Evolutionary conservation across 2,329 filamentous ascomycete genomes (phyloP).

Genomic region (Apiospora marii): DNA sequence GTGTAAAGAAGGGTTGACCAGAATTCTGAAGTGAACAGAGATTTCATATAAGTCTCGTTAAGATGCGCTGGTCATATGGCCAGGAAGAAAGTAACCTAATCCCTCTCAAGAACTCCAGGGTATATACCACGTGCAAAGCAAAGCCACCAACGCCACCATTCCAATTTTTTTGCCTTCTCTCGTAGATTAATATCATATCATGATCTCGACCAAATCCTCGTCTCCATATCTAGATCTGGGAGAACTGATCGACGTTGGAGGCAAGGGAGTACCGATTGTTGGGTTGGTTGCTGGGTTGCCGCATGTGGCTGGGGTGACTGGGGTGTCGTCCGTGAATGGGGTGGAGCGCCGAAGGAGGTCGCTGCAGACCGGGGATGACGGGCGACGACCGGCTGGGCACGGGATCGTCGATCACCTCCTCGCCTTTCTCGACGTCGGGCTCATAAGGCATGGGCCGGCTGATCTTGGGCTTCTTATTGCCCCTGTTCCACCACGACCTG

Average conservation of each 20-base stretch:
- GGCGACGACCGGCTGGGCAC: conserved; percentile 57
- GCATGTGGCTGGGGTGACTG: background rate
- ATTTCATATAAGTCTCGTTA: background rate
- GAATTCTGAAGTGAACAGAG: background rate
- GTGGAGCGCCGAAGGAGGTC: conserved; percentile 50
- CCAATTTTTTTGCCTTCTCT: background rate
- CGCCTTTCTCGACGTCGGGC: conserved; percentile 48
- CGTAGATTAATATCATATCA: conserved; percentile 11
- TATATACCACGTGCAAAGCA: conserved; percentile 16
- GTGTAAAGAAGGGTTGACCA: background rate
- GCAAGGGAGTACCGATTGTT: background rate
- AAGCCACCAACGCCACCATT: conserved; percentile 15
- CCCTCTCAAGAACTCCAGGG: conserved; percentile 5
- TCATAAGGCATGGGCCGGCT: conserved; percentile 49
- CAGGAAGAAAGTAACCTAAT: conserved; percentile 5
- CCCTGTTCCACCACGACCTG: conserved; percentile 28
- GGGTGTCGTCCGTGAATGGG: conserved; percentile 11
- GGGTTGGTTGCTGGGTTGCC: background rate
- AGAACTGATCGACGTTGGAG: conserved; percentile 16
- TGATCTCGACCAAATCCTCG: background rate
- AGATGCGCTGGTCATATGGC: conserved; percentile 1
- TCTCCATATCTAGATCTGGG: background rate
- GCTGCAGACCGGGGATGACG: conserved; percentile 61
- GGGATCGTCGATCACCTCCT: conserved; percentile 33
- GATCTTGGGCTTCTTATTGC: conserved; percentile 51